Base-by-base conservation (phyloP, 441 rosid species). In the Capsella rubella region DNA sequence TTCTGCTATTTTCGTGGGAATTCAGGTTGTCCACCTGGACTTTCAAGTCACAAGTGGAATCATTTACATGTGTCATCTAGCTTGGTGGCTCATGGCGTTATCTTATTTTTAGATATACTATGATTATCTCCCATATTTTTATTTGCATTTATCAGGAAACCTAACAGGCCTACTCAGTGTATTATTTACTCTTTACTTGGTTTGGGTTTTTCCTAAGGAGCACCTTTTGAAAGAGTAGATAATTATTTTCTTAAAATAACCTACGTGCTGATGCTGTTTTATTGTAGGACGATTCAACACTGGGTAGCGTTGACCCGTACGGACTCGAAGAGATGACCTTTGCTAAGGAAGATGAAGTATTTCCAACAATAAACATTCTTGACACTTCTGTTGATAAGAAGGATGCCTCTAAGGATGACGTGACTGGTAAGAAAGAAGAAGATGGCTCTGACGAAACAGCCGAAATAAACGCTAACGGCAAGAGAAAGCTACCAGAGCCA, bases 301-400 rank as follows among this genome's bases (percentile, higher is more conserved):
- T 72, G 58, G 84, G 76, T 64, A 69, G 58, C 50, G 34, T 67
- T 76, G 87, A 79, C 53, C 75, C 60, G 7, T 92, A 89, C 82
- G 89, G 83, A 62, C 52, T 87, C 37, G 93, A 90, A 69, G 96
- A 95, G 79, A 95, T 92, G 97, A 90, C 91, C 65, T 95, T 90
- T 79, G 79, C 80, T 72, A 32, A 82, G 78, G 93, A 87, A 82
- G 97, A 90, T 45, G 97, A 95, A 82, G 82, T 92, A 72, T 86
- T 95, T 78, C 85, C 84, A 46, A 73, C 69, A 7, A 53, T 64
- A 47, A 79, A 65, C 60, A 77, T 62, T 35, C 73, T 69, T 61
- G 86, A 82, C 79, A 76, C 84, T 43, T 69, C 79, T 79, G 69
- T 47, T 31, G 76, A 69, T 56, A 80, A 85, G 57, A 91, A 85